These are phyloP conservation scores for Gentiana macrophylla DNA, from an alignment of 257 asterid species.

Conservation along the genomic window DNA sequence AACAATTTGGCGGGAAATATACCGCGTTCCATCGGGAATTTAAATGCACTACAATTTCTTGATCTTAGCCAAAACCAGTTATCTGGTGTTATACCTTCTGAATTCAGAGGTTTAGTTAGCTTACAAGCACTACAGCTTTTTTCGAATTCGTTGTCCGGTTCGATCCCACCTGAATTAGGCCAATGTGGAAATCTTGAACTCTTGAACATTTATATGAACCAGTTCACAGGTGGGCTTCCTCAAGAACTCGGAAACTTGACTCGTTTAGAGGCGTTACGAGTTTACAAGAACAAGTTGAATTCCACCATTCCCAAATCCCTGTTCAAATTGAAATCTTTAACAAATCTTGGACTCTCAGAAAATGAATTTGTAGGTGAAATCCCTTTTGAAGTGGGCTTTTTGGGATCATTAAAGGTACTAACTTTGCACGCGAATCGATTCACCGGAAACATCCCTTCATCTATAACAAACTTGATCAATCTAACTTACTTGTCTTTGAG, in stretches of 20 bases:
- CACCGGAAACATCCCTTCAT: conserved; percentile 52
- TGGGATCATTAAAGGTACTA: conserved; percentile 46
- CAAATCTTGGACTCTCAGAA: conserved; percentile 45
- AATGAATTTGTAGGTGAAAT: conserved; percentile 43
- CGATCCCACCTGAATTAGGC: conserved; percentile 56
- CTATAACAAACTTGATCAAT: conserved; percentile 37
- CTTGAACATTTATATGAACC: conserved; percentile 22
- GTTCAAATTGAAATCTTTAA: conserved; percentile 36
- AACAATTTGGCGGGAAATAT: conserved; percentile 48
- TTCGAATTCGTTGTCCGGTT: conserved; percentile 42
- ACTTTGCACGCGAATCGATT: conserved; percentile 67
- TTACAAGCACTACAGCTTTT: conserved; percentile 40
- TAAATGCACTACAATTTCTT: conserved; percentile 32
- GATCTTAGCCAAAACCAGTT: conserved; percentile 51
- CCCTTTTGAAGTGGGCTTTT: conserved; percentile 33
- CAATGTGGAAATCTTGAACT: conserved; percentile 30
- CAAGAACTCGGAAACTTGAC: conserved; percentile 44
- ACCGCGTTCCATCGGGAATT: conserved; percentile 49
- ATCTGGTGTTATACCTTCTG: conserved; percentile 56
- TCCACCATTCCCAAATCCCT: conserved; percentile 59
- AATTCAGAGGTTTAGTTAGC: conserved; percentile 42
- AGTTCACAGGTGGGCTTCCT: conserved; percentile 10
- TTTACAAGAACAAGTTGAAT: conserved; percentile 38
- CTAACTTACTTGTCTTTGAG: conserved; percentile 47
- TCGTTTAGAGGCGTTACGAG: conserved; percentile 29